Base-by-base conservation (phyloP, 2,329 filamentous ascomycete genomes). In the Colletotrichum falcatum region DNA sequence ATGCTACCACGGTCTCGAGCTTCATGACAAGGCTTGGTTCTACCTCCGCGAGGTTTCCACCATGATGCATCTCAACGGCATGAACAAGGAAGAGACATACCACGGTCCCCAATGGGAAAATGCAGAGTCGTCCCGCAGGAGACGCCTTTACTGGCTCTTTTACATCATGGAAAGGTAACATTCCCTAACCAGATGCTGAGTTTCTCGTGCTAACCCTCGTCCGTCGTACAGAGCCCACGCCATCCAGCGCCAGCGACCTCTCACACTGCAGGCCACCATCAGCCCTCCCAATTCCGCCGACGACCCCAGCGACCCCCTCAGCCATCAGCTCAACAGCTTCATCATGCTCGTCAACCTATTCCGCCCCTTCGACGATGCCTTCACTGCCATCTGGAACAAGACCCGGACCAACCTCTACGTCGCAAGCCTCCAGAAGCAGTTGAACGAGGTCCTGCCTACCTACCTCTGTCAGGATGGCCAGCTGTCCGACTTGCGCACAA, bases 1-100 rank as follows among this genome's bases (percentile, higher is more conserved):
- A 46, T 91, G 90, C 68, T 89, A 91, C 78, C 91, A 92, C 71
- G 91, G 89, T 46, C 82, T 93, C 56, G 91, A 94, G 72, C 85
- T 90, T 78, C 91, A 94, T 78, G 90, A 92, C 72, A 90, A 90
- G 78, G 92, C 92, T 1, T 95, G 93, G 92, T 94, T 90, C 77
- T 90, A 94, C 77, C 83, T 95, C 12, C 89, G 92, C 33, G 93
- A 96, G 79, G 91, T 92, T 7, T 91, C 90, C 1, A 94, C 92
- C 7, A 84, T 95, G 79, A 85, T 87, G 35, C 86, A 89, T 74
- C 87, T 91, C 75, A 79, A 84, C 35, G 85, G 85, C 63, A 87
- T 91, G 87, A 84, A 87, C 75, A 88, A 88, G 77, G 90, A 91
- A 75, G 87, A 89, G 28, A 83, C 86, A 11, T 94, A 93, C 76